A percentile compares a stretch with the other conserved stretches of the same genome.
phyloP scores from a whole-genome alignment of 306 rosid genomes.

The Cercis canadensis region DNA sequence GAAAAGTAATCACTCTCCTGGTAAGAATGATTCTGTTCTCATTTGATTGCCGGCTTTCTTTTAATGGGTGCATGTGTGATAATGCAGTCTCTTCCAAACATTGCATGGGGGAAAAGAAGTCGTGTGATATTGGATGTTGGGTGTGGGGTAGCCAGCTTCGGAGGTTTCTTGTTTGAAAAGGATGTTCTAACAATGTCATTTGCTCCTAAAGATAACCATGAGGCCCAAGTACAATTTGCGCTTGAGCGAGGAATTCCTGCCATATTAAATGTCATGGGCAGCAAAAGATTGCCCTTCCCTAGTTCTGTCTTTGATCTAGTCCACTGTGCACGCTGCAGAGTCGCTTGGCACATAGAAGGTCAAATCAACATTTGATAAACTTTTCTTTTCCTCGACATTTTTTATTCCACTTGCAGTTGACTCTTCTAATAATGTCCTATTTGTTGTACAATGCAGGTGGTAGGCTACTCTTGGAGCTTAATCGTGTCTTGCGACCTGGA shows the following conservation, averaged over 20 bases:
- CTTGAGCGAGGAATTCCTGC: constrained; percentile 94
- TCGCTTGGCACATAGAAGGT: constrained; percentile 97
- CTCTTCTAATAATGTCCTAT: constrained; percentile 28
- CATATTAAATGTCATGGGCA: constrained; percentile 80
- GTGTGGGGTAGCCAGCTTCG: constrained; percentile 94
- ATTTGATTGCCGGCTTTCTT: constrained; percentile 14
- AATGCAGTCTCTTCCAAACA: constrained; percentile 68
- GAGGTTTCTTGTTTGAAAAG: constrained; percentile 82
- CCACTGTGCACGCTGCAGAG: constrained; percentile 97
- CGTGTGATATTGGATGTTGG: constrained; percentile 88
- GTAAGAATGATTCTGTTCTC: not conserved
- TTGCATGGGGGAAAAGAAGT: constrained; percentile 89
- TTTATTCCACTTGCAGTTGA: constrained; percentile 8
- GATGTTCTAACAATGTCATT: constrained; percentile 83
- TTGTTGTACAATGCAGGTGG: constrained; percentile 64
- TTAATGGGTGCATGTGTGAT: constrained; percentile 22
- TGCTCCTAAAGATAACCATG: constrained; percentile 93
- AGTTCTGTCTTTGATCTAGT: constrained; percentile 78
- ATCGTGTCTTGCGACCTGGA: constrained; percentile 89
- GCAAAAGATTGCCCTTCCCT: constrained; percentile 77
- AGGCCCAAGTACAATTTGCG: constrained; percentile 93
- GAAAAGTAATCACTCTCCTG: not conserved
- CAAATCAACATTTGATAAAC: not conserved
- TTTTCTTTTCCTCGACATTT: not conserved
- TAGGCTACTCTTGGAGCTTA: constrained; percentile 76